These are phyloP conservation scores for Pluteus cervinus DNA, from an alignment of 768 basidiomycete species.

Conservation along the genomic window DNA sequence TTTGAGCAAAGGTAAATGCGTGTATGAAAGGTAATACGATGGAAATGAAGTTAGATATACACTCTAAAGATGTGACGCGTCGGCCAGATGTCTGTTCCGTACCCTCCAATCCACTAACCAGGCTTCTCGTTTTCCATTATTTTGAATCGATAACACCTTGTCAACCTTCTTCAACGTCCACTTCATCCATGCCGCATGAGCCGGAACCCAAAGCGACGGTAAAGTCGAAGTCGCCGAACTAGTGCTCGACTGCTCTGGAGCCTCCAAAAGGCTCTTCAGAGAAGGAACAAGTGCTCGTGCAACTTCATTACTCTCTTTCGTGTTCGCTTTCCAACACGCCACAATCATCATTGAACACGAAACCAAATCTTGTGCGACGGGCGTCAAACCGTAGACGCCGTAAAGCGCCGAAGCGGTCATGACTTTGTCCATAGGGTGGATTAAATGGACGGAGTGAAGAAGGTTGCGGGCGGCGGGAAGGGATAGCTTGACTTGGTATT, in stretches of 20 bases:
- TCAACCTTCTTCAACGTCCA: constrained; percentile 25
- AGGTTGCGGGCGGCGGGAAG: constrained; percentile 48
- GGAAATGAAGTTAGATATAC: too few species aligned
- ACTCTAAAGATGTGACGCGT: constrained; percentile 7
- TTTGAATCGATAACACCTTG: constrained; percentile 13
- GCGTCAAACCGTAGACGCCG: constrained; percentile 45
- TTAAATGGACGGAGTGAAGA: constrained; percentile 46
- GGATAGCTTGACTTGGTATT: constrained; percentile 51
- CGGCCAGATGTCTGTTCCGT: constrained; percentile 17
- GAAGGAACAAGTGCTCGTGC: constrained; percentile 36
- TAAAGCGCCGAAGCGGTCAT: constrained; percentile 50
- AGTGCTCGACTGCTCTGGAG: constrained; percentile 5
- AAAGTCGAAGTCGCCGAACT: constrained; percentile 3
- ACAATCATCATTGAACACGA: constrained; percentile 51
- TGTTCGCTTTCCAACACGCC: constrained; percentile 45
- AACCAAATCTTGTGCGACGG: constrained; percentile 48
- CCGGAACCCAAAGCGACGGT: constrained; percentile 10
- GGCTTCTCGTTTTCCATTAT: constrained; percentile 19
- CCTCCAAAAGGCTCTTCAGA: constrained; percentile 25
- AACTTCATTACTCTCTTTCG: constrained; percentile 30
- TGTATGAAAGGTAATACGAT: too few species aligned
- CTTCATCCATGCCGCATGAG: constrained; percentile 19
- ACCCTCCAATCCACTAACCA: constrained; percentile 27
- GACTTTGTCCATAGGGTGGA: constrained; percentile 39
- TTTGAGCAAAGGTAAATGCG: too few species aligned